phyloP scores from a whole-genome alignment of 306 rosid genomes.

The Medicago arabica region DNA sequence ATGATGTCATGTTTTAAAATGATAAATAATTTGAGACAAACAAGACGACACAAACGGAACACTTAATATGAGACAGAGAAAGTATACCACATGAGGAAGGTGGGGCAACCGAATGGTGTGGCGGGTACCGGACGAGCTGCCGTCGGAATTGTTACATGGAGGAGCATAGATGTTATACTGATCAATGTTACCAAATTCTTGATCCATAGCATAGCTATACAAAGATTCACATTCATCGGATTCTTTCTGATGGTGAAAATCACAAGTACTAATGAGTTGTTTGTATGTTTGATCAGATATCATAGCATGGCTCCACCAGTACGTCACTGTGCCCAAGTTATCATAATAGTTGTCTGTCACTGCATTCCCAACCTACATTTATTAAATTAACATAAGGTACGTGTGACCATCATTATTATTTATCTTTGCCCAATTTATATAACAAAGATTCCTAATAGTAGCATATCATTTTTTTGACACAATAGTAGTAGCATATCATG shows the following conservation, averaged over 20 bases:
- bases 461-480: too few relatives aligned
- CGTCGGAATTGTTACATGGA: constrained; percentile 87
- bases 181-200: constrained; percentile 93
- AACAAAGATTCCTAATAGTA: neutral
- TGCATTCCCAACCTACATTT: constrained; percentile 89
- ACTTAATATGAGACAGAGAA: neutral
- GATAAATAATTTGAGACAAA: neutral
- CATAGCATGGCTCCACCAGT: constrained; percentile 99
- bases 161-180: constrained; percentile 97
- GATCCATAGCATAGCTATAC: constrained; percentile 91
- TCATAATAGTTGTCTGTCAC: constrained; percentile 95
- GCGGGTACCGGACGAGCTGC: constrained; percentile 52
- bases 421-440: constrained; percentile 3
- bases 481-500: too few relatives aligned
- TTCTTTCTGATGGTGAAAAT: constrained; percentile 79
- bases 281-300: constrained; percentile 87
- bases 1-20: too few relatives aligned
- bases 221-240: constrained; percentile 81
- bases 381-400: constrained; percentile 7
- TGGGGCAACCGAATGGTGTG: constrained; percentile 78
- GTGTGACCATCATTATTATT: neutral
- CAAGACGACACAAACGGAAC: neutral
- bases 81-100: constrained; percentile 60
- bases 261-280: constrained; percentile 78
- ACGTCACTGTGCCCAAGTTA: constrained; percentile 89